phyloP scores from a whole-genome alignment of 805 yeast species.

The Phaffomyces thermotolerans region DNA sequence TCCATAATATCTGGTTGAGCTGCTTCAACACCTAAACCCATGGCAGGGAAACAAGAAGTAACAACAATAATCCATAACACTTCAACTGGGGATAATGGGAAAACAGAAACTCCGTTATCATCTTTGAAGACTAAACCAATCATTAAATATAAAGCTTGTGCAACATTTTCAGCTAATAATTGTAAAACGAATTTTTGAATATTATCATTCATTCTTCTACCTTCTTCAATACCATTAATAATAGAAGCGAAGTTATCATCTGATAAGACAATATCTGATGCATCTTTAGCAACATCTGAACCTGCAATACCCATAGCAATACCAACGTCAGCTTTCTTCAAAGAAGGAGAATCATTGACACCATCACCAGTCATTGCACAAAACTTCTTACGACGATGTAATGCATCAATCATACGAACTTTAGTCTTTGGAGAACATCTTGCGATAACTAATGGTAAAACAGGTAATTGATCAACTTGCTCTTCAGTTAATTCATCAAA shows the following conservation, averaged over 20 bases:
- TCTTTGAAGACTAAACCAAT: slow-evolving; percentile 71
- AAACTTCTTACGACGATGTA: slow-evolving; percentile 52
- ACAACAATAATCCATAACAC: slow-evolving; percentile 74
- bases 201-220: slow-evolving; percentile 71
- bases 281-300: slow-evolving; percentile 81
- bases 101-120: slow-evolving; percentile 57
- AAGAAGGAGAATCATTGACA: slow-evolving; percentile 73
- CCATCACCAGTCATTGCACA: slow-evolving; percentile 86
- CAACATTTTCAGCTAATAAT: slow-evolving; percentile 64
- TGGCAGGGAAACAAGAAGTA: slow-evolving; percentile 77
- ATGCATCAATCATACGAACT: slow-evolving; percentile 75
- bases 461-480: slow-evolving; percentile 55
- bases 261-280: slow-evolving; percentile 66
- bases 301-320: slow-evolving; percentile 82
- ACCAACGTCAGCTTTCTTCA: slow-evolving; percentile 74
- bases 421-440: slow-evolving; percentile 80
- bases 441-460: slow-evolving; percentile 70
- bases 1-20: slow-evolving; percentile 60
- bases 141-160: slow-evolving; percentile 60
- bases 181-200: slow-evolving; percentile 75
- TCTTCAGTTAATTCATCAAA: slow-evolving; percentile 58
- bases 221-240: slow-evolving; percentile 72
- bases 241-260: slow-evolving; percentile 79
- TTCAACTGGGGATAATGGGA: slow-evolving; percentile 76
- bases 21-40: slow-evolving; percentile 68